phyloP scores from a whole-genome alignment of 2,329 filamentous ascomycete species.

The Lecanoromycetidae sp. region DNA sequence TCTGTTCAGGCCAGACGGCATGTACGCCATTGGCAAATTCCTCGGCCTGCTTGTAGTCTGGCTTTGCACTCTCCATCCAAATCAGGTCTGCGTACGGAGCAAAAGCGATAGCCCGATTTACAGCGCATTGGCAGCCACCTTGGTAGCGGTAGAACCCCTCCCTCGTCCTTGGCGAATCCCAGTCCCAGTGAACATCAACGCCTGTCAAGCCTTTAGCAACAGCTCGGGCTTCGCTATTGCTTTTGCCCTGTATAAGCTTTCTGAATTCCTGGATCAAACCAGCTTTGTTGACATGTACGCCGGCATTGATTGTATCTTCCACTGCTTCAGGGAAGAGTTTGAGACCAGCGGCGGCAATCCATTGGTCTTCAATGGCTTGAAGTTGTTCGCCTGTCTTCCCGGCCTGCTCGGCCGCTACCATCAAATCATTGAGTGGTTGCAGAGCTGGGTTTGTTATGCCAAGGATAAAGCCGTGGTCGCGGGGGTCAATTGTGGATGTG shows the following conservation, averaged over 20 bases:
- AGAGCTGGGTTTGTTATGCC: conserved; percentile 77
- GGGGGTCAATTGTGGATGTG: conserved; percentile 87
- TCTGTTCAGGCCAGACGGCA: conserved; percentile 89
- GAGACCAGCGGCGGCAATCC: conserved; percentile 65
- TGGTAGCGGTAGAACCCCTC: conserved; percentile 92
- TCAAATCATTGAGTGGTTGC: conserved; percentile 77
- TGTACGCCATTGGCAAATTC: conserved; percentile 92
- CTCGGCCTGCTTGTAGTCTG: conserved; percentile 79
- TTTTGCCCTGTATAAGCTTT: conserved; percentile 63
- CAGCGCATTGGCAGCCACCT: conserved; percentile 79
- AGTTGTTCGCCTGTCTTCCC: conserved; percentile 72
- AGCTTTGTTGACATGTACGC: conserved; percentile 56
- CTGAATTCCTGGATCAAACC: conserved; percentile 56
- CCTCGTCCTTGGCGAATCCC: conserved; percentile 82
- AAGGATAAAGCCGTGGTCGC: conserved; percentile 88
- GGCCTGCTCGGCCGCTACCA: conserved; percentile 69
- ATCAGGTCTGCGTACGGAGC: conserved; percentile 90
- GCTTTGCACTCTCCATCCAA: conserved; percentile 99
- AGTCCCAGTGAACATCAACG: conserved; percentile 79
- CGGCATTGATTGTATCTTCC: conserved; percentile 62
- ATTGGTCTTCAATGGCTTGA: conserved; percentile 84
- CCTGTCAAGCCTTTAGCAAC: conserved; percentile 68
- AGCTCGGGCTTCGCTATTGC: conserved; percentile 66
- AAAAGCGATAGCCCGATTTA: conserved; percentile 84
- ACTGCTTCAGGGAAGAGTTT: conserved; percentile 89